A percentile compares a stretch with the other conserved stretches of the same genome.
Evolutionary conservation across 345 rosid genomes (phyloP).

Genomic region (Syzygium grande): DNA sequence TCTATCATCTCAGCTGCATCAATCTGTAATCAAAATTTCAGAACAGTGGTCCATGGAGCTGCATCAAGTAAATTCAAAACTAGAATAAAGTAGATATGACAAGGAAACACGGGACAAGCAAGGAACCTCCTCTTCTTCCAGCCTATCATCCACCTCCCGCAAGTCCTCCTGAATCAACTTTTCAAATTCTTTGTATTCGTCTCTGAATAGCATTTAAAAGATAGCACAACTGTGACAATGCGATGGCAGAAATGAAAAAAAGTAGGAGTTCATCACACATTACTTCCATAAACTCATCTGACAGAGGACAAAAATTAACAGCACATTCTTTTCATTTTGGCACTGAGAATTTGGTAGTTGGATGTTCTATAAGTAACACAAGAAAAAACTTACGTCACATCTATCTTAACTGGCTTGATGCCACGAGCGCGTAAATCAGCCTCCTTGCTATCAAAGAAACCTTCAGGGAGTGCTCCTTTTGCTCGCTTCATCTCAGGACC

Average conservation of each 20-base stretch:
- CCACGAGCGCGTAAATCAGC: conserved; percentile 98
- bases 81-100: neutral
- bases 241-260: neutral
- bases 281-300: neutral
- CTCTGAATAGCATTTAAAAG: conserved; percentile 34
- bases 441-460: conserved; percentile 92
- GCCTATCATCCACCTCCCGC: conserved; percentile 74
- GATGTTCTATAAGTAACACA: neutral
- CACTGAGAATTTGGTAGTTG: neutral
- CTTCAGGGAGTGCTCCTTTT: conserved; percentile 83
- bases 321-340: neutral
- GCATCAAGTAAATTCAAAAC: neutral
- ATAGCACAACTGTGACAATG: neutral
- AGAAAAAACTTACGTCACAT: conserved; percentile 63
- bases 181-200: conserved; percentile 92
- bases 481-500: conserved; percentile 33
- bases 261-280: neutral
- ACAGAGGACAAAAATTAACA: neutral
- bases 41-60: neutral
- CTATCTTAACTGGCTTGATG: conserved; percentile 77
- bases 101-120: neutral
- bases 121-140: conserved; percentile 95
- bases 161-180: conserved; percentile 88
- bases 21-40: conserved; percentile 33
- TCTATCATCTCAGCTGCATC: conserved; percentile 96